Conservation (phyloP, 768 basidiomycete species). For the Termitomyces bulborhizus region DNA sequence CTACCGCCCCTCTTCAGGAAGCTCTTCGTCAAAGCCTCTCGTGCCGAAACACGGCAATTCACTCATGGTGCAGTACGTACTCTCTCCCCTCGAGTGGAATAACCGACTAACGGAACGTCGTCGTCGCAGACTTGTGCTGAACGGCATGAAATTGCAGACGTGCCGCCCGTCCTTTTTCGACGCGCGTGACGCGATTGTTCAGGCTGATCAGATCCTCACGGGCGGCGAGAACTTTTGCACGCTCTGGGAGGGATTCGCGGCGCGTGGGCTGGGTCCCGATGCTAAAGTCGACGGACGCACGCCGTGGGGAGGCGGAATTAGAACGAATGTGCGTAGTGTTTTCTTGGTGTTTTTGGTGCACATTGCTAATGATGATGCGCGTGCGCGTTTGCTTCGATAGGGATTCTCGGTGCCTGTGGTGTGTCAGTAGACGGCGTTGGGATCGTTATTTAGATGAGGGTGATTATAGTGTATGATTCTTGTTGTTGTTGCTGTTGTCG, state of each 20-base stretch:
- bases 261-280: slow-evolving; percentile 75
- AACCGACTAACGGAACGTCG: too few species aligned
- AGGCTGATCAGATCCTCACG: slow-evolving; percentile 86
- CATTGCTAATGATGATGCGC: too few species aligned
- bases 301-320: slow-evolving; percentile 91
- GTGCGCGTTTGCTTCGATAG: background rate
- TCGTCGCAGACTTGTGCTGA: slow-evolving; percentile 59
- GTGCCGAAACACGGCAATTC: slow-evolving; percentile 93
- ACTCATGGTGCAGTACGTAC: slow-evolving; percentile 58
- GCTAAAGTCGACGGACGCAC: slow-evolving; percentile 70
- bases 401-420: background rate
- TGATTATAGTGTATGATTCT: background rate
- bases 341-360: too few species aligned
- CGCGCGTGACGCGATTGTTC: slow-evolving; percentile 84
- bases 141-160: slow-evolving; percentile 92
- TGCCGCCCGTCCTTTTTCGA: slow-evolving; percentile 91
- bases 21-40: slow-evolving; percentile 36
- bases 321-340: slow-evolving; percentile 46
- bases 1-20: slow-evolving; percentile 46
- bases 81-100: background rate
- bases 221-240: slow-evolving; percentile 90
- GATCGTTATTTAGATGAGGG: background rate
- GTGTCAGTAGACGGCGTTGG: background rate
- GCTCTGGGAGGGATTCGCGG: slow-evolving; percentile 81
- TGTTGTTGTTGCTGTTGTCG: background rate